Conservation (phyloP, 2,329 filamentous ascomycete genomes). For the Aspergillus tubingensis region DNA sequence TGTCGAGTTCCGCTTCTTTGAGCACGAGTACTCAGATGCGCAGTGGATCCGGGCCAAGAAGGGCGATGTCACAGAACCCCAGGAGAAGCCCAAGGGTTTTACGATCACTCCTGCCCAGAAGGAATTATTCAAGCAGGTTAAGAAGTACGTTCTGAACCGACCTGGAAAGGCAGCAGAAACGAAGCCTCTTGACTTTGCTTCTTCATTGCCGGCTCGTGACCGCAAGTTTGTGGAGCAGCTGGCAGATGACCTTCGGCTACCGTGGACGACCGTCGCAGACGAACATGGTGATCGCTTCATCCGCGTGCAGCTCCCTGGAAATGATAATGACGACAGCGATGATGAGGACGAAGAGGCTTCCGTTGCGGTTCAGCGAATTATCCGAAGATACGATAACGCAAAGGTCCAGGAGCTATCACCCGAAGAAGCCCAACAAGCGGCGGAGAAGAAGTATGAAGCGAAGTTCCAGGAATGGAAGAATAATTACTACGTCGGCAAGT, state of each 20-base stretch:
- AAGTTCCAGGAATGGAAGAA: constrained; percentile 95
- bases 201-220: constrained; percentile 75
- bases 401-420: constrained; percentile 76
- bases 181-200: constrained; percentile 70
- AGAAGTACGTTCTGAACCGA: constrained; percentile 76
- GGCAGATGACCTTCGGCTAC: constrained; percentile 67
- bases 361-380: constrained; percentile 78
- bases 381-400: constrained; percentile 89
- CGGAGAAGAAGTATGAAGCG: constrained; percentile 82
- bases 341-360: constrained; percentile 82
- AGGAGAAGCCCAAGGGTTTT: constrained; percentile 62
- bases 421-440: constrained; percentile 75
- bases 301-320: constrained; percentile 61
- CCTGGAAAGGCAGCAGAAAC: constrained; percentile 50
- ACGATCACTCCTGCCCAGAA: constrained; percentile 79
- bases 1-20: constrained; percentile 90
- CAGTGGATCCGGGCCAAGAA: constrained; percentile 91
- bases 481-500: constrained; percentile 88
- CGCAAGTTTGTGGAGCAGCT: constrained; percentile 91
- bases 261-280: constrained; percentile 65
- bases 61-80: constrained; percentile 63
- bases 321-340: constrained; percentile 55
- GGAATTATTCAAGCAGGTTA: constrained; percentile 77
- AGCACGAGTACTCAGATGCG: constrained; percentile 82
- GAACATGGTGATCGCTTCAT: constrained; percentile 68